Percentiles rank a stretch among this genome's conserved stretches.
These are phyloP conservation scores for Teunomyces aglyptinius DNA, from an alignment of 805 yeast genomes.

Conservation along the genomic window DNA sequence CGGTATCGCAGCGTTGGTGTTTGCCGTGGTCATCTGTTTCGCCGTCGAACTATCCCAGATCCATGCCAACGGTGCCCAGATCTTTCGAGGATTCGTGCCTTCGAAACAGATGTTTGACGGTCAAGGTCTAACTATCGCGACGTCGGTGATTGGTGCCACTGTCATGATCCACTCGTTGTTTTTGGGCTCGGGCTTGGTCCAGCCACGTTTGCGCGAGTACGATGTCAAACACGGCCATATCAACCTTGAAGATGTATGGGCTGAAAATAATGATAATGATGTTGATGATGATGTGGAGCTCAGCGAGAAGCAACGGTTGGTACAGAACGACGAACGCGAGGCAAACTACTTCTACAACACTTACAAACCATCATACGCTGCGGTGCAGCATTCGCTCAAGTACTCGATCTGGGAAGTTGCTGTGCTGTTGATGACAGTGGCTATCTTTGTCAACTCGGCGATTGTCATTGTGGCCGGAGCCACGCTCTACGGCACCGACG, in stretches of 20 bases:
- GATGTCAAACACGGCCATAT: slow-evolving; percentile 39
- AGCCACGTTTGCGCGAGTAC: slow-evolving; percentile 46
- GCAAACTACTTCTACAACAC: slow-evolving; percentile 32
- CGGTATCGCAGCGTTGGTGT: slow-evolving; percentile 41
- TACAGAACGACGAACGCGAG: slow-evolving; percentile 14
- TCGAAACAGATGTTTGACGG: slow-evolving; percentile 41
- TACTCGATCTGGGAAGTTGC: slow-evolving; percentile 72
- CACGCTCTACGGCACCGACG: slow-evolving; percentile 66
- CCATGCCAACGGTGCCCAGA: slow-evolving; percentile 28
- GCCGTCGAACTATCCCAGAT: slow-evolving; percentile 43
- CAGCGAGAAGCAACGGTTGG: slow-evolving; percentile 5
- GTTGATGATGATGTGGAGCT: slow-evolving; percentile 1
- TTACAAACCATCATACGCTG: slow-evolving; percentile 70
- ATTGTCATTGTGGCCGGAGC: slow-evolving; percentile 82
- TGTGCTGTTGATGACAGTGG: slow-evolving; percentile 71
- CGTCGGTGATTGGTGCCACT: slow-evolving; percentile 49
- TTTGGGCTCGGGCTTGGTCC: slow-evolving; percentile 49
- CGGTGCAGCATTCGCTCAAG: slow-evolving; percentile 69
- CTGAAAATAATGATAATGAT: not conserved
- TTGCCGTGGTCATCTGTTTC: slow-evolving; percentile 44
- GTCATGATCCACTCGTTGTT: slow-evolving; percentile 53
- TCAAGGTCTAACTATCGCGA: slow-evolving; percentile 45
- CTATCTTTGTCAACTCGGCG: slow-evolving; percentile 82
- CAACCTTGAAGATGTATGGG: slow-evolving; percentile 15
- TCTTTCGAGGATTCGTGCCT: slow-evolving; percentile 46